Conservation (phyloP, 768 basidiomycete species). For the Leccinum pellstonianum region DNA sequence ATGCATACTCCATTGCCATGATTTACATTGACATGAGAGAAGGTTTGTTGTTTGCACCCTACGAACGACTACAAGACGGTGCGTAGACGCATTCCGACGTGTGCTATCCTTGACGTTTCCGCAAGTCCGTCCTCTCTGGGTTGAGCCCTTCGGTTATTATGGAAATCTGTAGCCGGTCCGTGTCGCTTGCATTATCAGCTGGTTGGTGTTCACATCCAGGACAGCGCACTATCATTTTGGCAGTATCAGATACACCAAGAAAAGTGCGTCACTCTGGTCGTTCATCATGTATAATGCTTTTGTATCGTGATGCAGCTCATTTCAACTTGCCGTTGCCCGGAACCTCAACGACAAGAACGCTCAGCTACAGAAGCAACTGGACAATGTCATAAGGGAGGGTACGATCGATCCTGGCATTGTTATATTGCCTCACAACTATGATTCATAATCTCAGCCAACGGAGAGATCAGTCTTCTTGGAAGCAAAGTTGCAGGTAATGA, state of each 20-base stretch:
- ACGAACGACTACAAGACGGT: constrained; percentile 92
- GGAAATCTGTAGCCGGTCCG: constrained; percentile 78
- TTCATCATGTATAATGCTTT: neutral
- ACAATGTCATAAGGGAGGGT: constrained; percentile 87
- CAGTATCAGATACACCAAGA: constrained; percentile 89
- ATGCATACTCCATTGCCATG: neutral
- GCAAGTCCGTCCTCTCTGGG: constrained; percentile 81
- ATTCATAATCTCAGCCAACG: constrained; percentile 53
- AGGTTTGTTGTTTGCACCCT: constrained; percentile 82
- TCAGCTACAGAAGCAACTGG: constrained; percentile 80
- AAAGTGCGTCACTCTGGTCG: constrained; percentile 43
- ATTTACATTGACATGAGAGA: constrained; percentile 6
- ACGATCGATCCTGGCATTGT: neutral
- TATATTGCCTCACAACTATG: neutral
- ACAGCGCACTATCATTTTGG: constrained; percentile 85
- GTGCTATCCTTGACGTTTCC: constrained; percentile 3
- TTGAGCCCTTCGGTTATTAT: constrained; percentile 71
- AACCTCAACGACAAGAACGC: constrained; percentile 81
- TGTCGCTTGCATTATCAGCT: constrained; percentile 2
- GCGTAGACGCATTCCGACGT: constrained; percentile 35
- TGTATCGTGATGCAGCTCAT: constrained; percentile 40
- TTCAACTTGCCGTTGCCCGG: constrained; percentile 80
- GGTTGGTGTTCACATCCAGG: neutral
- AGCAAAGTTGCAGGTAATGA: constrained; percentile 62
- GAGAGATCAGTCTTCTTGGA: constrained; percentile 68